Evolutionary conservation across 306 rosid genomes (phyloP).

Genomic region (Canavalia ensiformis): DNA sequence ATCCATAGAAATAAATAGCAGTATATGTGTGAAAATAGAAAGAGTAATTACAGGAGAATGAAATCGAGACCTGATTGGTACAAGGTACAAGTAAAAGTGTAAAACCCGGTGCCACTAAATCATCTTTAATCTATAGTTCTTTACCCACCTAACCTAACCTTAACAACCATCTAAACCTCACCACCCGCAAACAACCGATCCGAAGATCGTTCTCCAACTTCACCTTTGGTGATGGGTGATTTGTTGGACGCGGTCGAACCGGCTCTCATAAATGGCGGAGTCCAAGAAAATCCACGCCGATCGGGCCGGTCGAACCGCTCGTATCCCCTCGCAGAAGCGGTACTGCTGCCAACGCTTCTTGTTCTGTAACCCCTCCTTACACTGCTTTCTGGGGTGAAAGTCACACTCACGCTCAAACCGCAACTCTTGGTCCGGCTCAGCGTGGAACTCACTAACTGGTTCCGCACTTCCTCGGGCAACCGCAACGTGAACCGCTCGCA

Average conservation of each 20-base stretch:
- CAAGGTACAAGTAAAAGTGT: neutral
- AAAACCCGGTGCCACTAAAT: neutral
- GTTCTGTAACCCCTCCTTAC: constrained; percentile 65
- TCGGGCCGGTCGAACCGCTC: constrained; percentile 48
- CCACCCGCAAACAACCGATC: constrained; percentile 48
- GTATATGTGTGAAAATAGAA: too few relatives aligned
- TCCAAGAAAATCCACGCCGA: constrained; percentile 54
- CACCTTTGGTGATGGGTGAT: constrained; percentile 6
- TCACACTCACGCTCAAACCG: constrained; percentile 54
- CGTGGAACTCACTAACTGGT: constrained; percentile 62
- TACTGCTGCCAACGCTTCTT: constrained; percentile 52
- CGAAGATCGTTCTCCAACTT: constrained; percentile 61
- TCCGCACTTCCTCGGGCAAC: constrained; percentile 78
- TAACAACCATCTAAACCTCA: neutral
- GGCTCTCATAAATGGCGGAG: constrained; percentile 53
- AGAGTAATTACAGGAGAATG: too few relatives aligned
- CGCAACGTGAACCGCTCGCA: constrained; percentile 75
- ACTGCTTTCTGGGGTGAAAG: constrained; percentile 64
- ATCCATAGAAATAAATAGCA: too few relatives aligned
- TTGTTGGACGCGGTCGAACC: constrained; percentile 36
- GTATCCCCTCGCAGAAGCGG: constrained; percentile 9
- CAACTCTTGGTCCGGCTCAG: constrained; percentile 56
- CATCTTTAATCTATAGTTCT: neutral
- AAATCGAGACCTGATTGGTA: neutral
- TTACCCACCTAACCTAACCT: neutral